Evolutionary conservation across 148 eudicot species (phyloP).

Genomic region (Chenopodium suecicum): DNA sequence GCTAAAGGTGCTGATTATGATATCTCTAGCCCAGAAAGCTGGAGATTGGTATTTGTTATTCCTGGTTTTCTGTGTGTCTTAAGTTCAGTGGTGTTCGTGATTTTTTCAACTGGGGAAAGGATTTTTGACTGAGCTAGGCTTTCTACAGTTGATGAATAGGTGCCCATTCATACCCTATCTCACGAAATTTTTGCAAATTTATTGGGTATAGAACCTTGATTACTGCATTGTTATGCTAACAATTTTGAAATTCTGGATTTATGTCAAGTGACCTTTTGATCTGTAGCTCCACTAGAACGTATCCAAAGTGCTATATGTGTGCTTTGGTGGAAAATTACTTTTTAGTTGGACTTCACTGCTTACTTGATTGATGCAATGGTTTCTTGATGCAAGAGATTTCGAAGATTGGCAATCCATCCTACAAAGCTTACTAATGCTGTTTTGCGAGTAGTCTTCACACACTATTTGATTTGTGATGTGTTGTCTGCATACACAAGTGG

Average conservation of each 20-base stretch:
- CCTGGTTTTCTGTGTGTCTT: constrained; percentile 83
- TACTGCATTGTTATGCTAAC: constrained; percentile 2
- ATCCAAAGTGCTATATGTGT: neutral
- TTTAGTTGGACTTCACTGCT: neutral
- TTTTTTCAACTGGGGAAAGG: constrained; percentile 82
- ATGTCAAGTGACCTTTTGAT: neutral
- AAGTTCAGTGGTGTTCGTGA: constrained; percentile 68
- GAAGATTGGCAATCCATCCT: neutral
- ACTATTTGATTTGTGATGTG: neutral
- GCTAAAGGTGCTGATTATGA: constrained; percentile 72
- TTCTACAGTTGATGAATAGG: constrained; percentile 8
- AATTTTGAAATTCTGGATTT: neutral
- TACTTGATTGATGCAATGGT: neutral
- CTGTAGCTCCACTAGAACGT: neutral
- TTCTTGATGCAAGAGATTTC: neutral
- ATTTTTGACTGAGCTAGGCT: constrained; percentile 67
- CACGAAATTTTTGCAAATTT: constrained; percentile 2
- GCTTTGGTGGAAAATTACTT: neutral
- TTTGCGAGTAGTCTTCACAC: neutral
- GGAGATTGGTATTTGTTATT: constrained; percentile 73
- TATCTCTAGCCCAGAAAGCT: constrained; percentile 75
- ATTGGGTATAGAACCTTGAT: neutral
- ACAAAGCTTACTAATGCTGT: neutral
- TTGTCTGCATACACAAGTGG: neutral
- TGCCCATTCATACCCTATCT: constrained; percentile 1